Base-by-base conservation (phyloP, 345 rosid genomes). In the Camelina laxa region DNA sequence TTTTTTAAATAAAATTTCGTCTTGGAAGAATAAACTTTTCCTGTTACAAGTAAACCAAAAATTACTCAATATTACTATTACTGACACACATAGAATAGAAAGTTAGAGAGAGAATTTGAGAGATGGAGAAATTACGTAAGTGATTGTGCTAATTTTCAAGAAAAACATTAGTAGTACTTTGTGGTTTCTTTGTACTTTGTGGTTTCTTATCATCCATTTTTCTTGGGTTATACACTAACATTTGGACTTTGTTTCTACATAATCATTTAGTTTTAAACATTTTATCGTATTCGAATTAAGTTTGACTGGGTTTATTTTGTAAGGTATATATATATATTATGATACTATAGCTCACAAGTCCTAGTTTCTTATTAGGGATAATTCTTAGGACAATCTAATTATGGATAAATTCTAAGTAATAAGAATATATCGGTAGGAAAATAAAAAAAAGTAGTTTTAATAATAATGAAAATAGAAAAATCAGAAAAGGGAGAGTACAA, bases 11-110 rank as follows among this genome's bases (percentile, higher is more conserved):
- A 14, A 7, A 38, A n/a, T 35, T 49, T 63, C 53, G 42, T 85
- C 90, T 81, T 86, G 83, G 89, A 85, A 86, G 84, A 88, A 82
- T 69, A 91, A 88, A 87, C 86, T 83, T 78, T 68, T 80, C 79
- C 79, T 78, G 63, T 79, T 70, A 83, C 78, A 76, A 80, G 77
- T 75, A 80, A 75, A 79, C 64, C 69, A 69, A 67, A 67, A 73
- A 79, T 55, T 67, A 60, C 74, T 81, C 75, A 79, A 74, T 57
- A 75, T 44, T 80, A 70, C 82, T 42, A 80, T 75, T 75, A 80
- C 80, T 80, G 70, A 72, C 75, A 80, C 69, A 78, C 38, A 81
- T 39, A 81, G 65, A 80, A 67, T 79, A 68, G 60, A 80, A 61
- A 80, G 75, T 74, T 64, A 76, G 68, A 79, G 67, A 77, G 13